Conservation (phyloP, 805 yeast genomes). For the Maudiozyma serrabonitensis region DNA sequence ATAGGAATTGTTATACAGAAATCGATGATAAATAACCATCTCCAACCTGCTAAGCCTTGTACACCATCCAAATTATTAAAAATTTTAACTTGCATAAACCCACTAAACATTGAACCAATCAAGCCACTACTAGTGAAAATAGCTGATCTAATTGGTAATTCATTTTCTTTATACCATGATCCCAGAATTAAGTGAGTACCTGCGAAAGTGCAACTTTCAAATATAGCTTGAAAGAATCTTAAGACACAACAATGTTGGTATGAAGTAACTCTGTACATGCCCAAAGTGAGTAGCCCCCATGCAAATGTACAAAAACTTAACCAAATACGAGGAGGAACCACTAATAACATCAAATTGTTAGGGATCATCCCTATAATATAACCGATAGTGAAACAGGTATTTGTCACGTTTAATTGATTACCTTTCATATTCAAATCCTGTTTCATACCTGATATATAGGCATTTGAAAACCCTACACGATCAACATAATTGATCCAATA, state of each 20-base stretch:
- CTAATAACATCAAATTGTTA: conserved; percentile 42
- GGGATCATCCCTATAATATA: conserved; percentile 56
- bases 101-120: conserved; percentile 45
- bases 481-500: conserved; percentile 47
- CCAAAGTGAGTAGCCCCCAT: conserved; percentile 50
- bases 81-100: conserved; percentile 50
- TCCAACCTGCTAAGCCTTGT: conserved; percentile 51
- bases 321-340: conserved; percentile 49
- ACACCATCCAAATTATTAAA: conserved; percentile 36
- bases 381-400: conserved; percentile 51
- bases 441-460: conserved; percentile 62
- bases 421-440: conserved; percentile 42
- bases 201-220: conserved; percentile 48
- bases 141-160: conserved; percentile 43
- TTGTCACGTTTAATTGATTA: conserved; percentile 40
- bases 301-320: conserved; percentile 41
- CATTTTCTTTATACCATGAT: conserved; percentile 42
- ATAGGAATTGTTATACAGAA: conserved; percentile 50
- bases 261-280: conserved; percentile 38
- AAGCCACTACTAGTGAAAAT: conserved; percentile 46
- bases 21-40: conserved; percentile 60
- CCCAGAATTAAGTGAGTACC: conserved; percentile 49
- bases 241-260: conserved; percentile 45
- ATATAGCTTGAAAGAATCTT: conserved; percentile 51
- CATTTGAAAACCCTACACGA: conserved; percentile 44